phyloP scores from a whole-genome alignment of 2,329 filamentous ascomycete genomes.

The Fusarium udum region DNA sequence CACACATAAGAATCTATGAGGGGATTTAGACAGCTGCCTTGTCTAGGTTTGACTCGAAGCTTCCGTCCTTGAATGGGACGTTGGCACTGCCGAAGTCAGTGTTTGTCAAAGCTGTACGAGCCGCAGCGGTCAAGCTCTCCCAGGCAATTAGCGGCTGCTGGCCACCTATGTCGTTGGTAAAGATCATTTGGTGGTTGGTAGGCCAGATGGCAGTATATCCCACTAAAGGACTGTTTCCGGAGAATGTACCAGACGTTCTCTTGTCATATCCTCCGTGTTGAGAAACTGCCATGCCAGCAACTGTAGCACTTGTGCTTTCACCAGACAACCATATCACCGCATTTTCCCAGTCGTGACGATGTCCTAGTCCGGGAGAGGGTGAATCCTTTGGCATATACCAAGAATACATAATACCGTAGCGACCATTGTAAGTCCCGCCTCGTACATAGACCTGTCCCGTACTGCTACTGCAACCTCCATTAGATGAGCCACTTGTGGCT shows the following conservation, averaged over 20 bases:
- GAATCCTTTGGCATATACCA: slow-evolving; percentile 60
- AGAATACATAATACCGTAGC: slow-evolving; percentile 55
- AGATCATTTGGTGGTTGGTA: slow-evolving; percentile 50
- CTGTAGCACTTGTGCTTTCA: slow-evolving; percentile 34
- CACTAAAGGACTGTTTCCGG: slow-evolving; percentile 44
- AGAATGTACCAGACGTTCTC: slow-evolving; percentile 37
- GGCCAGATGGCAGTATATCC: slow-evolving; percentile 47
- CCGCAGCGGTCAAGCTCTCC: slow-evolving; percentile 52
- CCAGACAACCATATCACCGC: slow-evolving; percentile 43
- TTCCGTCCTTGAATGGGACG: slow-evolving; percentile 53
- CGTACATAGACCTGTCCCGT: slow-evolving; percentile 54
- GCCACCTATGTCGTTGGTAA: slow-evolving; percentile 50
- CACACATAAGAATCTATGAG: neutral
- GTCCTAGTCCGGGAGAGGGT: slow-evolving; percentile 44
- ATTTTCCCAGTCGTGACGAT: slow-evolving; percentile 43
- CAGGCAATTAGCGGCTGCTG: slow-evolving; percentile 57
- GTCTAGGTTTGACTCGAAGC: slow-evolving; percentile 39
- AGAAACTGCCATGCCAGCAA: slow-evolving; percentile 51
- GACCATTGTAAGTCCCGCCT: slow-evolving; percentile 44
- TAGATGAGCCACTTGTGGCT: slow-evolving; percentile 42
- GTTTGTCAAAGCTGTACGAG: slow-evolving; percentile 49
- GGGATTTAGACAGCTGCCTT: slow-evolving; percentile 25
- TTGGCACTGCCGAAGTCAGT: slow-evolving; percentile 56
- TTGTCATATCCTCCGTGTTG: slow-evolving; percentile 50
- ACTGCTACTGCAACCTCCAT: slow-evolving; percentile 48